Percentiles rank a stretch among this genome's conserved stretches.
These are phyloP conservation scores for Picea glauca DNA, from an alignment of 75 land plant genomes.

Conservation along the genomic window DNA sequence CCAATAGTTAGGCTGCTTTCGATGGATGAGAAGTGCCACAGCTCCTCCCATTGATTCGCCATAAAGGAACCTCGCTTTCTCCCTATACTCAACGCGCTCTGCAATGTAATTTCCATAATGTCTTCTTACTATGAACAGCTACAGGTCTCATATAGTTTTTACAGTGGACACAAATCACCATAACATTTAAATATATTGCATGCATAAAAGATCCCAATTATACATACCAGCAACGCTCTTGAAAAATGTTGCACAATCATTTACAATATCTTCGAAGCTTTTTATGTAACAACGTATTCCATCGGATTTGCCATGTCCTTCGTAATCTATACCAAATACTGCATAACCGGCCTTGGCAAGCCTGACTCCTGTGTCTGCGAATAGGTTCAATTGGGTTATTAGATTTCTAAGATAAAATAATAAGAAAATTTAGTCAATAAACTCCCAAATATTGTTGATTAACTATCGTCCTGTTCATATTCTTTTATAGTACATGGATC, in stretches of 20 bases:
- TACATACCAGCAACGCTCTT: conserved; percentile 36
- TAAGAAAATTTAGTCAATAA: too few species aligned
- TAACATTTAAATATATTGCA: too few species aligned
- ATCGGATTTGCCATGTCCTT: conserved; percentile 63
- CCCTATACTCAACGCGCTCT: conserved; percentile 57
- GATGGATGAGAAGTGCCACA: conserved; percentile 16
- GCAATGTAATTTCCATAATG: not conserved
- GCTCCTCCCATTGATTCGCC: conserved; percentile 97
- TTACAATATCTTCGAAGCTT: conserved; percentile 42
- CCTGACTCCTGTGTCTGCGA: conserved; percentile 9
- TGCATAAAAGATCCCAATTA: too few species aligned
- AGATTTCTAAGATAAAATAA: too few species aligned
- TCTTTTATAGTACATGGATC: too few species aligned
- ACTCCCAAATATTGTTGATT: too few species aligned
- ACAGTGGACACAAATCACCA: too few species aligned
- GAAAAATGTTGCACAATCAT: conserved; percentile 51
- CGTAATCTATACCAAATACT: conserved; percentile 64
- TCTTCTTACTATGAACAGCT: too few species aligned
- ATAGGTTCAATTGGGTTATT: too few species aligned
- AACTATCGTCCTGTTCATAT: too few species aligned
- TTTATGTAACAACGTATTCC: conserved; percentile 44
- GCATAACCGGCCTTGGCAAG: conserved; percentile 60
- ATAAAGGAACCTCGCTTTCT: conserved; percentile 63
- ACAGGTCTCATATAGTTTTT: too few species aligned
- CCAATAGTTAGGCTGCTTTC: conserved; percentile 50